Percentiles rank a stretch among this genome's conserved stretches.
Conservation (phyloP, 306 rosid species). For the Rosa chinensis region DNA sequence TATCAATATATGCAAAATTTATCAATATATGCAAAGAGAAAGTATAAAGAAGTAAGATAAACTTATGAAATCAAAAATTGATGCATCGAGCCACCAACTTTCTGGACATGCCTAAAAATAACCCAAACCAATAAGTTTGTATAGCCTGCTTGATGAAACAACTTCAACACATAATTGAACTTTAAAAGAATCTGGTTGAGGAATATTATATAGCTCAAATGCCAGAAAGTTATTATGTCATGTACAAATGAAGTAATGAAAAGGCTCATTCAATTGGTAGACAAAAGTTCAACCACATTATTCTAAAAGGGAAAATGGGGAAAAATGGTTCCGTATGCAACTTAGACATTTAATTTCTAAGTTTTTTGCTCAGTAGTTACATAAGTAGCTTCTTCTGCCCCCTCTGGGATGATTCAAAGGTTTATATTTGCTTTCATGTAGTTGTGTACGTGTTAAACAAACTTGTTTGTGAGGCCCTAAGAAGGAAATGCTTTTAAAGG, state of each 20-base stretch:
- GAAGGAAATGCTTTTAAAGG: not conserved
- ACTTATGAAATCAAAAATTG: not conserved
- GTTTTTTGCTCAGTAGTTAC: not conserved
- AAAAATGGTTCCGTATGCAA: not conserved
- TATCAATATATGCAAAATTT: conserved; percentile 9
- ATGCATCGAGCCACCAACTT: not conserved
- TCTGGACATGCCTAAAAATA: not conserved
- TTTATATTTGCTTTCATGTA: not conserved
- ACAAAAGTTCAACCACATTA: not conserved
- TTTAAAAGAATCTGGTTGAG: not conserved
- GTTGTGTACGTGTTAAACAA: not conserved
- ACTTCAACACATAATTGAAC: not conserved
- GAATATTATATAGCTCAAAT: not conserved
- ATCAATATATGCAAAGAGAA: conserved; percentile 12
- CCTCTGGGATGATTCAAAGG: not conserved
- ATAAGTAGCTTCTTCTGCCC: not conserved
- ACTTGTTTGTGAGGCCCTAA: not conserved
- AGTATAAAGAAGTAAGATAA: conserved; percentile 12
- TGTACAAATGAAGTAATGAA: not conserved
- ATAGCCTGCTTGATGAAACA: not conserved
- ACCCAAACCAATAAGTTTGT: not conserved
- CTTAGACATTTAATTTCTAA: not conserved
- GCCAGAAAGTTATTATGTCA: not conserved
- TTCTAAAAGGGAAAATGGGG: not conserved
- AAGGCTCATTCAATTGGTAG: not conserved